Evolutionary conservation across 768 basidiomycete genomes (phyloP), one percentile per base, ranked within the genome.

Genomic region (Tylopilus felleus): DNA sequence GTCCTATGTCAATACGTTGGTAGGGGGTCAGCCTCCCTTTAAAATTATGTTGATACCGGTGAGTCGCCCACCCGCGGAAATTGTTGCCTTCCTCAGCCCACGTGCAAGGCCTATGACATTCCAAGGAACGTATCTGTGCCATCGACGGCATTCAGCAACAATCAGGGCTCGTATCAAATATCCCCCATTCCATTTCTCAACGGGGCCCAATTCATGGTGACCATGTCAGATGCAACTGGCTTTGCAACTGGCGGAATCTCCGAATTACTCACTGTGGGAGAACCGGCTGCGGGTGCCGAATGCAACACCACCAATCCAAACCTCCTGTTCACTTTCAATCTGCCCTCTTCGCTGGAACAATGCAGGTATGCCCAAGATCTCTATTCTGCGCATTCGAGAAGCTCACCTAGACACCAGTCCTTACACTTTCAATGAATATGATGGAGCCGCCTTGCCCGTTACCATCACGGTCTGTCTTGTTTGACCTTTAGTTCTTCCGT

Each of bases 211-310:
- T 72, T 88, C 45, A 47, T 88, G 13, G 53, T 85, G 19, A 77
- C 81, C 33, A 86, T 91, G 84, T 90, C 85, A 25, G 89, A 91
- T 63, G 74, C 81, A 17, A 79, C 78, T 25, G 87, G 86, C 1
- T 88, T 85, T 64, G 86, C 73, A 40, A 74, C 83, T 10, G 89
- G 88, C 5, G 89, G 86, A 22, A 74, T 75, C 23, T 77, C 81
- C 10, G 52, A 68, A 41, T 45, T 86, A 7, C 58, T 84, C 38
- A 75, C 72, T 1, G 81, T 83, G 16, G 80, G 75, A 38, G 50
- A 68, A 10, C 75, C 83, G 3, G 64, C 74, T 14, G 77, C 76
- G 27, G 27, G 58, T 28, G 54, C 60, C 13, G 68, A 59, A 16
- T 90, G 88, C 68, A 73, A 81, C 55, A 80, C 79, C 0, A 71